Evolutionary conservation across 2,329 filamentous ascomycete species (phyloP).

Genomic region (Monosporascus sp.): DNA sequence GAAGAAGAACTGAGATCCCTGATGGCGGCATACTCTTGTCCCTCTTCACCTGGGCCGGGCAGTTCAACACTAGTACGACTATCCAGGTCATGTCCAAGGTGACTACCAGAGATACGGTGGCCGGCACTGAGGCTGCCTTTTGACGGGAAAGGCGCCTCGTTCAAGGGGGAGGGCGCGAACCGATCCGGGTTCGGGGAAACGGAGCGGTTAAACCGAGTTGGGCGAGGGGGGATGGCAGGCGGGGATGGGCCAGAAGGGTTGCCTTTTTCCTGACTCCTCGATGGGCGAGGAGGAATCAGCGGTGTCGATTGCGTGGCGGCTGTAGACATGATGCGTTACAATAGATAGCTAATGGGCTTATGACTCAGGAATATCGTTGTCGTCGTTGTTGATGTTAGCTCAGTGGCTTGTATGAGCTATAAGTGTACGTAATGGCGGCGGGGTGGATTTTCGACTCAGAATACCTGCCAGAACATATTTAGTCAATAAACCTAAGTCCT

Average conservation of each 20-base stretch:
- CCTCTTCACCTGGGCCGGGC: slow-evolving; percentile 85
- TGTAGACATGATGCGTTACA: slow-evolving; percentile 39
- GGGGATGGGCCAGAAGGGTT: slow-evolving; percentile 28
- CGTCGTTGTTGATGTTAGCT: slow-evolving; percentile 14
- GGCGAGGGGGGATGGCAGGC: slow-evolving; percentile 77
- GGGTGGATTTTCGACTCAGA: not conserved
- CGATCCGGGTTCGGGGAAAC: slow-evolving; percentile 71
- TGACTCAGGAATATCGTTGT: too few species aligned
- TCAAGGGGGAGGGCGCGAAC: slow-evolving; percentile 82
- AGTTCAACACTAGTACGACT: slow-evolving; percentile 75
- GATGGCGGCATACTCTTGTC: slow-evolving; percentile 69
- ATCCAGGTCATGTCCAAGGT: slow-evolving; percentile 39
- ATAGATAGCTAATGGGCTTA: not conserved
- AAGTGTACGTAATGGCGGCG: slow-evolving; percentile 2
- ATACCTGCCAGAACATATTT: not conserved
- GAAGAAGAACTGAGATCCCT: slow-evolving; percentile 43
- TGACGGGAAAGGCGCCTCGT: slow-evolving; percentile 56
- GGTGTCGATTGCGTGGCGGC: slow-evolving; percentile 46
- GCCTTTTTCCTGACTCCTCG: slow-evolving; percentile 44
- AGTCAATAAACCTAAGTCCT: not conserved
- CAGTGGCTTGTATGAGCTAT: slow-evolving; percentile 12
- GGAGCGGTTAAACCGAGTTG: slow-evolving; percentile 61
- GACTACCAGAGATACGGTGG: slow-evolving; percentile 13
- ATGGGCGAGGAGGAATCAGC: slow-evolving; percentile 53
- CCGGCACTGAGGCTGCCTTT: slow-evolving; percentile 32